Conservation (phyloP, 345 rosid genomes). For the Eucalyptus curtisii region DNA sequence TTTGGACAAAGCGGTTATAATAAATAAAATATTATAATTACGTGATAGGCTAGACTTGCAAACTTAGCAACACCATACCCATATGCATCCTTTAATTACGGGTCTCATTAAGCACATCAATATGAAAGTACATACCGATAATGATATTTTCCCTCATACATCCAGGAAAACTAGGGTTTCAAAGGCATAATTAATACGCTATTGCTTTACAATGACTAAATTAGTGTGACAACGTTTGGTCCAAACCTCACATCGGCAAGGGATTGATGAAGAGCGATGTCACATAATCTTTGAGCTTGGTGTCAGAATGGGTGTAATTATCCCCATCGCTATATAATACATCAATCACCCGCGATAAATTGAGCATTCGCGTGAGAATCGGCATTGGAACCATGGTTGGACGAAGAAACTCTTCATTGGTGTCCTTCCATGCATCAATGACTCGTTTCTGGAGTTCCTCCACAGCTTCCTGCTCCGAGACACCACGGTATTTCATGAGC, state of each 20-base stretch:
- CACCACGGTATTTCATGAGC: slow-evolving; percentile 6
- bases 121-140: neutral
- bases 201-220: neutral
- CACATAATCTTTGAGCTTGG: neutral
- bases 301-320: neutral
- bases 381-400: neutral
- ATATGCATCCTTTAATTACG: neutral
- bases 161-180: neutral
- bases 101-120: neutral
- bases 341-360: slow-evolving; percentile 4
- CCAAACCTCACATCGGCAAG: neutral
- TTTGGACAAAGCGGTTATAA: neutral
- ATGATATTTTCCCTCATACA: neutral
- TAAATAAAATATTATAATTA: neutral
- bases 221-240: neutral
- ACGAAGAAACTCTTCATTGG: slow-evolving; percentile 9
- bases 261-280: slow-evolving; percentile 1
- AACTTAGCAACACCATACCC: neutral
- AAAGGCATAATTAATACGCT: neutral
- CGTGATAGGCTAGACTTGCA: neutral
- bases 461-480: neutral
- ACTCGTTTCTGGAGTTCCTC: neutral
- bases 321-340: slow-evolving; percentile 13
- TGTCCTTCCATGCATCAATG: slow-evolving; percentile 15
- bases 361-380: neutral